phyloP scores from a whole-genome alignment of 768 basidiomycete genomes.

The Lactarius deliciosus region DNA sequence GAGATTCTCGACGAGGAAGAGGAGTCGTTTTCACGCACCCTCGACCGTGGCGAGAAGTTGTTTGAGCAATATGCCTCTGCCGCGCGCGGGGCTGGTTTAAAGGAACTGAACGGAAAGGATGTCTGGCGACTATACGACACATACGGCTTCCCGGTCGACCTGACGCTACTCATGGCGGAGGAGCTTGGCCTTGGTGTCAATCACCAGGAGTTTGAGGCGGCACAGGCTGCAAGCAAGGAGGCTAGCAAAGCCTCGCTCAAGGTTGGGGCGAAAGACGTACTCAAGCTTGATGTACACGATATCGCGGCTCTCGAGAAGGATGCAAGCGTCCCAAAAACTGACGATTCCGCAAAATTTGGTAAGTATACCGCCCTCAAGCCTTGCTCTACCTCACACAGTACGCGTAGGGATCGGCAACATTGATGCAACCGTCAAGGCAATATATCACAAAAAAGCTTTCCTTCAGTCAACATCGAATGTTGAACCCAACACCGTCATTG shows the following conservation, averaged over 20 bases:
- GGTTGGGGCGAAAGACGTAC: slow-evolving; percentile 60
- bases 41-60: slow-evolving; percentile 94
- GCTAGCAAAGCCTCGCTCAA: slow-evolving; percentile 85
- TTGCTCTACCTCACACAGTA: background rate
- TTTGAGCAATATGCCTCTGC: slow-evolving; percentile 84
- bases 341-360: slow-evolving; percentile 93
- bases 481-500: slow-evolving; percentile 68
- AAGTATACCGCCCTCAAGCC: slow-evolving; percentile 35
- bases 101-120: slow-evolving; percentile 81
- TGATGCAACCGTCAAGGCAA: slow-evolving; percentile 71
- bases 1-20: slow-evolving; percentile 98
- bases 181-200: slow-evolving; percentile 85
- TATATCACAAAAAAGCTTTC: slow-evolving; percentile 83
- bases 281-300: slow-evolving; percentile 96
- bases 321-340: slow-evolving; percentile 77
- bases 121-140: slow-evolving; percentile 98
- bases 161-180: slow-evolving; percentile 96
- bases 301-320: slow-evolving; percentile 83
- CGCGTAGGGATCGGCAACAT: slow-evolving; percentile 74
- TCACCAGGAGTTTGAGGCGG: slow-evolving; percentile 84
- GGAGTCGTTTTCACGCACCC: slow-evolving; percentile 93
- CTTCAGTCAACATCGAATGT: slow-evolving; percentile 62
- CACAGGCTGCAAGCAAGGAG: slow-evolving; percentile 84
- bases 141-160: slow-evolving; percentile 95
- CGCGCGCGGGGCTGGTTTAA: slow-evolving; percentile 60